These are phyloP conservation scores for Hanseniaspora lachancei DNA, from an alignment of 805 yeast species.

Conservation along the genomic window DNA sequence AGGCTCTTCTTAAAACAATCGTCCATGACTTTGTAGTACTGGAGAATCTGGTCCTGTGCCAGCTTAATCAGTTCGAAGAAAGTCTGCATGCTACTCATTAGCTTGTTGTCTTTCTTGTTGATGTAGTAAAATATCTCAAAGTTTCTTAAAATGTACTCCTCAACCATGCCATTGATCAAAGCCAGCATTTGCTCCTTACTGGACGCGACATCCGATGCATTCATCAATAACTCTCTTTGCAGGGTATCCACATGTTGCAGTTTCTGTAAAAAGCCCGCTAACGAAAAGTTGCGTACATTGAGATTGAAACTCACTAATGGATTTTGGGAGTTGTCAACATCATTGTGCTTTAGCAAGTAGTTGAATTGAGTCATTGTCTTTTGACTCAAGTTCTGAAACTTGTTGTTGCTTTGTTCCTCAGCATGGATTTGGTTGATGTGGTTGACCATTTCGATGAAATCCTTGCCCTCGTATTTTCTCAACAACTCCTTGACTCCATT, in stretches of 20 bases:
- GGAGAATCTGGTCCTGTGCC: background rate
- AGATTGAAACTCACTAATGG: background rate
- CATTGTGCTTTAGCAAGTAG: background rate
- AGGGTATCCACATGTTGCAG: background rate
- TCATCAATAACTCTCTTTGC: constrained; percentile 22
- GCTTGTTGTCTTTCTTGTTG: background rate
- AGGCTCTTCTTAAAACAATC: background rate
- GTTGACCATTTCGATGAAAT: constrained; percentile 15
- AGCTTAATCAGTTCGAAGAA: background rate
- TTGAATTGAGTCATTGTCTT: constrained; percentile 7
- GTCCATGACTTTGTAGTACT: background rate
- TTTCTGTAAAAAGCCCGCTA: background rate
- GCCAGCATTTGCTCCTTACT: background rate
- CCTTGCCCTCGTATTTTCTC: constrained; percentile 20
- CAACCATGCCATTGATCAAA: background rate
- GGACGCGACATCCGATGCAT: constrained; percentile 19
- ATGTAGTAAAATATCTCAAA: constrained; percentile 2
- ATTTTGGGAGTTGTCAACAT: background rate
- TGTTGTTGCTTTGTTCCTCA: background rate
- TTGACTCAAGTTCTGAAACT: constrained; percentile 4
- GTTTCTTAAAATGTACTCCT: constrained; percentile 2
- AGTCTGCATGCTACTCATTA: background rate
- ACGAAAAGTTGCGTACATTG: background rate
- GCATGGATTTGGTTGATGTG: constrained; percentile 14
- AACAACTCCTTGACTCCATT: constrained; percentile 19